Evolutionary conservation across 805 yeast species (phyloP).

Genomic region (Kodamaea restingae): DNA sequence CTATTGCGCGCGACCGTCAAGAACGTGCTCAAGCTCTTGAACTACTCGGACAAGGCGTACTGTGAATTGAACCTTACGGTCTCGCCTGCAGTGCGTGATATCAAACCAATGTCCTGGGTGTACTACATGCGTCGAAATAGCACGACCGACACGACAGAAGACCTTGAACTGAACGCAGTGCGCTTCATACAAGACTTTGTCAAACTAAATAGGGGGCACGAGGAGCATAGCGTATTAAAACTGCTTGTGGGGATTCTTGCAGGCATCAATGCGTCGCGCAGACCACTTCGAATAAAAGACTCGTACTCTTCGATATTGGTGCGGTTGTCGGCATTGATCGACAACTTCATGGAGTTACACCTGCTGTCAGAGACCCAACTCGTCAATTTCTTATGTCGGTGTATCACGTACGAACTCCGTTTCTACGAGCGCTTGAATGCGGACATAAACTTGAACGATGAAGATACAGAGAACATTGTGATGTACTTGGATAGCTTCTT

Average conservation of each 20-base stretch:
- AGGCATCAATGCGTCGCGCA: conserved; percentile 6
- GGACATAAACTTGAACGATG: conserved; percentile 13
- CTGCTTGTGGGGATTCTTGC: conserved; percentile 7
- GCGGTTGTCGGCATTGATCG: conserved; percentile 15
- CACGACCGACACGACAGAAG: background rate
- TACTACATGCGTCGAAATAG: conserved; percentile 2
- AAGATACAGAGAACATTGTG: conserved; percentile 21
- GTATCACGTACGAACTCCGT: conserved; percentile 17
- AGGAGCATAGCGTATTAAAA: conserved; percentile 1
- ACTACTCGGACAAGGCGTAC: conserved; percentile 14
- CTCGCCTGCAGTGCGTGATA: background rate
- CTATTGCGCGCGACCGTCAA: conserved; percentile 14
- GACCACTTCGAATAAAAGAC: conserved; percentile 16
- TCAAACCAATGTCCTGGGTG: conserved; percentile 6
- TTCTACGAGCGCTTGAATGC: conserved; percentile 15
- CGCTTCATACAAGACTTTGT: conserved; percentile 7
- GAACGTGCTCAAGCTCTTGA: conserved; percentile 14
- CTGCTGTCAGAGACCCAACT: conserved; percentile 16
- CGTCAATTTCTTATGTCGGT: conserved; percentile 15
- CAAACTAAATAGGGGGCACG: background rate
- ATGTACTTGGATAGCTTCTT: conserved; percentile 19
- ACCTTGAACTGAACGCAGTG: conserved; percentile 4
- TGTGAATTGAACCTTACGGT: conserved; percentile 10
- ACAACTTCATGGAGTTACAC: conserved; percentile 16
- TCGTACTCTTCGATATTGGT: conserved; percentile 15